phyloP scores from a whole-genome alignment of 306 rosid genomes.

The Pueraria montana region DNA sequence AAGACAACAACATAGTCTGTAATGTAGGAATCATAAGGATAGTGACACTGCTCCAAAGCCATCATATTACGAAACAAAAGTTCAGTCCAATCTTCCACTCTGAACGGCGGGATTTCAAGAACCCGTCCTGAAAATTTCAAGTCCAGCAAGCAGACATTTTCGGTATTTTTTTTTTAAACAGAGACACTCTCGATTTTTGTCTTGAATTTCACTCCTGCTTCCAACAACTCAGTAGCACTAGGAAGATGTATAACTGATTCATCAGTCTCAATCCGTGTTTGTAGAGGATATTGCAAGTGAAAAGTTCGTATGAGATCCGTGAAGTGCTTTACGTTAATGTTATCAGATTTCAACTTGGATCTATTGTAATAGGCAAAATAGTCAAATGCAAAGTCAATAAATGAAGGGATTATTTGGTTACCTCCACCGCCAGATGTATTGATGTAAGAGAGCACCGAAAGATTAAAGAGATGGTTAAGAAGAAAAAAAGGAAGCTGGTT shows the following conservation, averaged over 20 bases:
- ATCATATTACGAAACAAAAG: conserved; percentile 30
- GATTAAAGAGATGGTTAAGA: not conserved
- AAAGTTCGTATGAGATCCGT: conserved; percentile 52
- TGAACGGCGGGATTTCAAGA: conserved; percentile 48
- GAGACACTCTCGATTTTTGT: no score
- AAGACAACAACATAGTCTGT: conserved; percentile 43
- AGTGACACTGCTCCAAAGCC: conserved; percentile 48
- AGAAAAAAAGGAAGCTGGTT: conserved; percentile 43
- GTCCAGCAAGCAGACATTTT: conserved; percentile 8
- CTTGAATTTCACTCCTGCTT: conserved; percentile 47
- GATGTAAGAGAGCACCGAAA: no score
- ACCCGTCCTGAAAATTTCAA: conserved; percentile 33
- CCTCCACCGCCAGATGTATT: no score
- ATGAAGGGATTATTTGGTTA: no score
- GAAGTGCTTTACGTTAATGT: conserved; percentile 43
- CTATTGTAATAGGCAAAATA: no score
- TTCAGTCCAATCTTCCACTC: conserved; percentile 47
- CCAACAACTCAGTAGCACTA: conserved; percentile 45
- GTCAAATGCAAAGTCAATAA: no score
- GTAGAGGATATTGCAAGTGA: conserved; percentile 34
- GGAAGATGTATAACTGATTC: not conserved
- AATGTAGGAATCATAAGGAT: conserved; percentile 26
- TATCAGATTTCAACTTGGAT: not conserved
- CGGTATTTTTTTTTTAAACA: no score
- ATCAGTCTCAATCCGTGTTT: not conserved